Percentiles rank a stretch among this genome's conserved stretches.
phyloP scores from a whole-genome alignment of 257 asterid genomes.

The Primulina tabacum region DNA sequence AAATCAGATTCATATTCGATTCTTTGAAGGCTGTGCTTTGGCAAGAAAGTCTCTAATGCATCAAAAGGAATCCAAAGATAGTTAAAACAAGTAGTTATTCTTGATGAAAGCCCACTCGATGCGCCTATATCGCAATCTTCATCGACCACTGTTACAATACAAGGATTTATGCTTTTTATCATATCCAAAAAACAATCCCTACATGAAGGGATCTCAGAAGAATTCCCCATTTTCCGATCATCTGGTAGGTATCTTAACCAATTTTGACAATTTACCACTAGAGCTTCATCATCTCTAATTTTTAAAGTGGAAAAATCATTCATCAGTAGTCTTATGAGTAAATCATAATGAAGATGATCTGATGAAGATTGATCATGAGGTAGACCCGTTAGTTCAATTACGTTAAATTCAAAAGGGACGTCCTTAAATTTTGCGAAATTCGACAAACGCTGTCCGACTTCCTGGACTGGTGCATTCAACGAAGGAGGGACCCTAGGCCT shows the following conservation, averaged over 20 bases:
- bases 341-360: constrained; percentile 25
- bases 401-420: constrained; percentile 62
- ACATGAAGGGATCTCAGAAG: constrained; percentile 16
- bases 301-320: constrained; percentile 27
- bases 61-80: constrained; percentile 84
- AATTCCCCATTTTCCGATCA: constrained; percentile 22
- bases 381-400: constrained; percentile 27
- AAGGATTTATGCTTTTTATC: constrained; percentile 42
- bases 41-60: constrained; percentile 70
- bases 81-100: constrained; percentile 61
- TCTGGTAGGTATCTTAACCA: constrained; percentile 60
- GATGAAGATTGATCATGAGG: constrained; percentile 8
- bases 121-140: constrained; percentile 61
- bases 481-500: constrained; percentile 59
- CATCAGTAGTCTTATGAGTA: constrained; percentile 33
- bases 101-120: constrained; percentile 36
- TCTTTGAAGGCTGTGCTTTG: constrained; percentile 59
- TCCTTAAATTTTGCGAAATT: constrained; percentile 60
- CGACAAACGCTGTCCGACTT: constrained; percentile 51
- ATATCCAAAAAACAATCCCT: constrained; percentile 46
- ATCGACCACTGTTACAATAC: constrained; percentile 49
- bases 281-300: constrained; percentile 47
- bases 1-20: constrained; percentile 61
- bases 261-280: constrained; percentile 66
- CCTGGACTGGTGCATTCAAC: constrained; percentile 51